phyloP scores from a whole-genome alignment of 768 basidiomycete genomes.

The Favolaschia claudopus region DNA sequence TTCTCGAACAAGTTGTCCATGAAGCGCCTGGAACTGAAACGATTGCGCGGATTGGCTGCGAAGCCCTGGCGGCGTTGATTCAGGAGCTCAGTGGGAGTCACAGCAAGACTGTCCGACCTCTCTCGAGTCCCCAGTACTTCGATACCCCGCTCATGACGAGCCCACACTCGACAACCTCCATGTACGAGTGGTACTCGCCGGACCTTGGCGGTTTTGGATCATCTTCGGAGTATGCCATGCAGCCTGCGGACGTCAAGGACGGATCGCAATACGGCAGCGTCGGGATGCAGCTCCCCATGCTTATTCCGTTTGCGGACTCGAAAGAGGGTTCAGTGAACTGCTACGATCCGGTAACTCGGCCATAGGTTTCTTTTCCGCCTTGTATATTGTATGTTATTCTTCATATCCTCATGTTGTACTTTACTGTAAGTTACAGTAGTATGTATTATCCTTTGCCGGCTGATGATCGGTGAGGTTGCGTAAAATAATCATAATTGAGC shows the following conservation, averaged over 20 bases:
- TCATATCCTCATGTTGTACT: background rate
- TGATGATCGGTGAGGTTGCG: too few species aligned
- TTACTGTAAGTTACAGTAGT: slow-evolving; percentile 12
- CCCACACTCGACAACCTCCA: background rate
- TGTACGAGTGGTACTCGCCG: slow-evolving; percentile 21
- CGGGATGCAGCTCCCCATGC: slow-evolving; percentile 13
- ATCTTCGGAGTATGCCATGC: slow-evolving; percentile 6
- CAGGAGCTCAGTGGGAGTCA: slow-evolving; percentile 32
- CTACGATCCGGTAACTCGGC: slow-evolving; percentile 7
- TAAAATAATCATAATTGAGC: slow-evolving; percentile 16
- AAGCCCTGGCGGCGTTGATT: slow-evolving; percentile 44
- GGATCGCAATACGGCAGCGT: slow-evolving; percentile 16
- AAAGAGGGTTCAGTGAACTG: slow-evolving; percentile 20
- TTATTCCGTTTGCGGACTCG: slow-evolving; percentile 18
- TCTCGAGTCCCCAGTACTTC: too few species aligned
- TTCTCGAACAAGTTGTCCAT: slow-evolving; percentile 42
- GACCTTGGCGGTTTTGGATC: slow-evolving; percentile 6
- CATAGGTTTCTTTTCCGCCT: background rate
- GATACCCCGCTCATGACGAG: slow-evolving; percentile 14
- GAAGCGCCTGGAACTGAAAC: slow-evolving; percentile 47
- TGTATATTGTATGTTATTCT: too few species aligned
- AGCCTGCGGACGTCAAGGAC: slow-evolving; percentile 3
- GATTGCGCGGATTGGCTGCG: slow-evolving; percentile 47
- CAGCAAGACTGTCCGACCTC: too few species aligned
- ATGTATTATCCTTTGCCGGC: too few species aligned